These are phyloP conservation scores for Beauveria sp. DNA, from an alignment of 2,329 filamentous ascomycete genomes.

Conservation along the genomic window DNA sequence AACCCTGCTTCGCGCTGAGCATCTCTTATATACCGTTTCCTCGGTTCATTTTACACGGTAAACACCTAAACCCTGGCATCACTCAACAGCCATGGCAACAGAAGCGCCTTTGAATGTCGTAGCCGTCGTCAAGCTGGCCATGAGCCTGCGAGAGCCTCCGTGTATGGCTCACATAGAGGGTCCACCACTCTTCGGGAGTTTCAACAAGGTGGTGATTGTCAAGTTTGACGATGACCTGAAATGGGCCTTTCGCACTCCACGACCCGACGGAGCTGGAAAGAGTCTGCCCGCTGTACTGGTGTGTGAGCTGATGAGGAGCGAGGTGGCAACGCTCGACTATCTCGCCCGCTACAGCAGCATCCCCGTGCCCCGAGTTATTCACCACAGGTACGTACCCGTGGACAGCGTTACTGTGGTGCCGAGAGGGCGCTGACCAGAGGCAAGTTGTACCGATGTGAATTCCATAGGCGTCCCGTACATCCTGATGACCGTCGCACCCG, in stretches of 20 bases:
- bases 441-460: neutral
- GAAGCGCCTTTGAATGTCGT: neutral
- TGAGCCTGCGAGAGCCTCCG: too few species aligned
- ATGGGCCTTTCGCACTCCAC: neutral
- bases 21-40: neutral
- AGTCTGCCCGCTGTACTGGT: neutral
- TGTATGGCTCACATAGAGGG: neutral
- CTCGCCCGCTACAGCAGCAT: neutral
- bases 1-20: neutral
- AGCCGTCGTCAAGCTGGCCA: neutral
- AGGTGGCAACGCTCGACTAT: neutral
- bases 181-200: neutral
- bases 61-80: neutral
- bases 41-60: neutral
- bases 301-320: neutral
- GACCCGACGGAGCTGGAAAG: neutral
- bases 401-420: neutral
- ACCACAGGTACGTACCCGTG: neutral
- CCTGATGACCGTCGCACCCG: neutral
- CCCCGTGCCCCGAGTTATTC: neutral
- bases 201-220: neutral
- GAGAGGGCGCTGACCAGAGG: neutral
- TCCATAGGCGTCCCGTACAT: neutral
- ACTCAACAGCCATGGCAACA: neutral
- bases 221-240: neutral